These are phyloP conservation scores for Phragmites australis DNA, from an alignment of 176 grass and related monocot genomes.

Conservation along the genomic window DNA sequence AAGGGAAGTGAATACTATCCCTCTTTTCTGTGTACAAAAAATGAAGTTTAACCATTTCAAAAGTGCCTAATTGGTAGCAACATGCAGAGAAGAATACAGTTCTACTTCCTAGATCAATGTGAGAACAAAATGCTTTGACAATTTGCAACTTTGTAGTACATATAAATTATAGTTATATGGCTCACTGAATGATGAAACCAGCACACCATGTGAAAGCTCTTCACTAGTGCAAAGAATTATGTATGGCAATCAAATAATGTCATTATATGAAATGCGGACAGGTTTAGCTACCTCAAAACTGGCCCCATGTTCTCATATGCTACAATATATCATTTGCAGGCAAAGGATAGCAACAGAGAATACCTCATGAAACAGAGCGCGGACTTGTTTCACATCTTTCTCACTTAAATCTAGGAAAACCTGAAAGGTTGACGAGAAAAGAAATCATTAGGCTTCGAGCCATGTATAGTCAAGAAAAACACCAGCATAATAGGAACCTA, in stretches of 20 bases:
- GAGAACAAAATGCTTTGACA: constrained; percentile 20
- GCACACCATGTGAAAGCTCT: constrained; percentile 13
- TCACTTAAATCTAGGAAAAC: constrained; percentile 90
- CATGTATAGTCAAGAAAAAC: constrained; percentile 7
- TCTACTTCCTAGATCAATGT: constrained; percentile 6
- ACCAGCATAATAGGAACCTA: background rate
- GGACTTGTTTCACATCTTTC: constrained; percentile 76
- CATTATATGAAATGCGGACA: constrained; percentile 9
- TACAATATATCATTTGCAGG: constrained; percentile 17
- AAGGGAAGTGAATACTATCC: background rate
- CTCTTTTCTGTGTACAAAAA: constrained; percentile 15
- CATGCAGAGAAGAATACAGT: background rate
- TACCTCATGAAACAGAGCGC: constrained; percentile 81
- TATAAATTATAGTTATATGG: constrained; percentile 9
- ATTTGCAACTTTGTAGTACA: constrained; percentile 14
- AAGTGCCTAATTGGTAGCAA: background rate
- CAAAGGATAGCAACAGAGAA: background rate
- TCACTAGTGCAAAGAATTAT: background rate
- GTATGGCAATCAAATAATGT: background rate
- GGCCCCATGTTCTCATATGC: background rate
- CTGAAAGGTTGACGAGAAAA: constrained; percentile 48
- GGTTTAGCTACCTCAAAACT: constrained; percentile 1
- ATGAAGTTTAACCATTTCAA: constrained; percentile 27
- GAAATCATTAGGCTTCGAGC: constrained; percentile 7
- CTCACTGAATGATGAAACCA: constrained; percentile 6